These are phyloP conservation scores for Trametes punicea DNA, from an alignment of 768 basidiomycete genomes.

Conservation along the genomic window DNA sequence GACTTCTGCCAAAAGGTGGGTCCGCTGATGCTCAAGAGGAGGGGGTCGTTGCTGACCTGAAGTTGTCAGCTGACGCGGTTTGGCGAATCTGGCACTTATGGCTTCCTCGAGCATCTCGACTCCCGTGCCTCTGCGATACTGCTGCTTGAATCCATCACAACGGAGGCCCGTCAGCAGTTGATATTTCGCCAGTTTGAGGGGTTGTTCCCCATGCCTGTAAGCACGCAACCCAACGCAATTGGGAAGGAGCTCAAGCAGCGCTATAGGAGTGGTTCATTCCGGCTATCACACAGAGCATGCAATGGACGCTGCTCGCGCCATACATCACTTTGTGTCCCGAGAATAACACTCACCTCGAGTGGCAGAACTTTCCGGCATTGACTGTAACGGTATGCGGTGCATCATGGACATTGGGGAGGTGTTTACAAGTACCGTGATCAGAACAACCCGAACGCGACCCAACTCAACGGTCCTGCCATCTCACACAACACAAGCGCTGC, in stretches of 20 bases:
- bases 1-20: slow-evolving; percentile 54
- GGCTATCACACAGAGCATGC: slow-evolving; percentile 59
- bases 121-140: slow-evolving; percentile 51
- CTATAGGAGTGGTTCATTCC: slow-evolving; percentile 45
- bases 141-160: slow-evolving; percentile 54
- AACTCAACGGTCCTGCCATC: slow-evolving; percentile 46
- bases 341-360: slow-evolving; percentile 47
- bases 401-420: no score
- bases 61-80: slow-evolving; percentile 44
- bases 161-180: slow-evolving; percentile 65
- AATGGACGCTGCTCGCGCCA: slow-evolving; percentile 57
- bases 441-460: slow-evolving; percentile 34
- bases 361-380: slow-evolving; percentile 56
- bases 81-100: slow-evolving; percentile 59
- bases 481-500: slow-evolving; percentile 49
- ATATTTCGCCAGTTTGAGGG: slow-evolving; percentile 61
- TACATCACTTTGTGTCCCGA: slow-evolving; percentile 51
- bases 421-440: background rate
- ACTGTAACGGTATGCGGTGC: slow-evolving; percentile 38
- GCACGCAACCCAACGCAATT: background rate
- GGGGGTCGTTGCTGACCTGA: no score
- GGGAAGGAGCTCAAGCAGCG: background rate
- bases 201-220: slow-evolving; percentile 55
- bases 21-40: background rate
- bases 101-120: slow-evolving; percentile 63